These are phyloP conservation scores for Sporothrix protearum DNA, from an alignment of 2,329 filamentous ascomycete species.

Conservation along the genomic window DNA sequence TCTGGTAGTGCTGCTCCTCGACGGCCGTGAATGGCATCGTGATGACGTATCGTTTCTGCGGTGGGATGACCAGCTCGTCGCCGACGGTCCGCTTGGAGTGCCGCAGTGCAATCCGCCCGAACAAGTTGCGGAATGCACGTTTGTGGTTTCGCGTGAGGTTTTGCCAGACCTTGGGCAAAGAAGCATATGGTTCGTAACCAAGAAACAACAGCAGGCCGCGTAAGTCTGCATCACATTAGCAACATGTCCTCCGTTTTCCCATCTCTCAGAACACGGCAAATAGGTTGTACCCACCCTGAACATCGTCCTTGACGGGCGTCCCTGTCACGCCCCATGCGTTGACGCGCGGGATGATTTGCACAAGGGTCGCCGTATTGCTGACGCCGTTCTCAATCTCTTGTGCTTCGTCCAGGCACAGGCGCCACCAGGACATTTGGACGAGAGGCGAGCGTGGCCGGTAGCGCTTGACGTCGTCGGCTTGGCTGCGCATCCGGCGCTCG, in stretches of 20 bases:
- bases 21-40: slow-evolving; percentile 86
- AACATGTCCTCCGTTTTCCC: not conserved
- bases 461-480: slow-evolving; percentile 49
- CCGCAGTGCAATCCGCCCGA: slow-evolving; percentile 69
- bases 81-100: slow-evolving; percentile 82
- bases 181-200: slow-evolving; percentile 70
- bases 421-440: slow-evolving; percentile 81
- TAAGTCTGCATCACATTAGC: slow-evolving; percentile 54
- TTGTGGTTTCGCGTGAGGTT: slow-evolving; percentile 60
- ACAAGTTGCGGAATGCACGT: slow-evolving; percentile 63
- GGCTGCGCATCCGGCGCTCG: slow-evolving; percentile 61
- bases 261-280: no score
- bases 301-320: slow-evolving; percentile 74
- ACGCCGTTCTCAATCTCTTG: slow-evolving; percentile 93
- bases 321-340: slow-evolving; percentile 93
- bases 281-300: slow-evolving; percentile 29
- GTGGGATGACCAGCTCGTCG: slow-evolving; percentile 72
- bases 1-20: slow-evolving; percentile 84
- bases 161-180: slow-evolving; percentile 62
- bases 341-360: slow-evolving; percentile 72
- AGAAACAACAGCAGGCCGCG: slow-evolving; percentile 80
- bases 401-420: slow-evolving; percentile 72
- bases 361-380: slow-evolving; percentile 76
- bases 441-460: slow-evolving; percentile 69
- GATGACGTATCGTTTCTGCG: slow-evolving; percentile 81